Evolutionary conservation across 2,329 filamentous ascomycete genomes (phyloP), one percentile per base, ranked within the genome.

Genomic region (Anisogramma anomala): DNA sequence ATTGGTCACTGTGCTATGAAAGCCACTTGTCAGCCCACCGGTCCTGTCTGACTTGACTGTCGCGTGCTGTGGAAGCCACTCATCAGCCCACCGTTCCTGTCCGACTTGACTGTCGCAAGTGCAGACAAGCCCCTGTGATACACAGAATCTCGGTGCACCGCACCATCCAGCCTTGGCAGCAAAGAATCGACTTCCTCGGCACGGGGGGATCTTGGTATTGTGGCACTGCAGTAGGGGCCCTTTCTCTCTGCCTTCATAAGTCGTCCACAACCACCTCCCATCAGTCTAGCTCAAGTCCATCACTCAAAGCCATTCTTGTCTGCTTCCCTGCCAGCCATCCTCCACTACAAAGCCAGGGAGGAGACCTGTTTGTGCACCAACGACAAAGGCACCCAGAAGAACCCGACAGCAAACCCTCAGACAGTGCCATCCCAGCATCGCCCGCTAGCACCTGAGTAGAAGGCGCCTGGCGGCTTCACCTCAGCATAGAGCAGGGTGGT

Each of bases 91-190:
- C 19, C 17, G 9, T 39, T 35, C 33, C 41, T 14, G 35, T 31
- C 42, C 26, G 36, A 33, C 33, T 31, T 39, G 22, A 33, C 27
- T 17, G n/a, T 19, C 35, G 23, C 26, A 36, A 23, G 22, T 23
- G 22, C 22, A 23, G 9, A 23, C 32, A 20, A 31, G 36, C 28
- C 14, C 30, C 3, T 11, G 14, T 20, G 33, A 33, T 35, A 47
- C 45, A 41, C 41, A n/a, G 13, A 41, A 41, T 22, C 27, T 40
- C 32, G 34, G 39, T 44, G 36, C 28, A 38, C 18, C 30, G 34
- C 31, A 22, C 40, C 33, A 11, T 25, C 28, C 36, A 36, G 42
- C 26, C 45, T 47, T 47, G 45, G 45, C 45, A 44, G 20, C 33
- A 33, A 34, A 39, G 42, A 19, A 41, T 33, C 25, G 15, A 30